Base-by-base conservation (phyloP, 2,329 filamentous ascomycete genomes). In the Paecilomyces sp. region DNA sequence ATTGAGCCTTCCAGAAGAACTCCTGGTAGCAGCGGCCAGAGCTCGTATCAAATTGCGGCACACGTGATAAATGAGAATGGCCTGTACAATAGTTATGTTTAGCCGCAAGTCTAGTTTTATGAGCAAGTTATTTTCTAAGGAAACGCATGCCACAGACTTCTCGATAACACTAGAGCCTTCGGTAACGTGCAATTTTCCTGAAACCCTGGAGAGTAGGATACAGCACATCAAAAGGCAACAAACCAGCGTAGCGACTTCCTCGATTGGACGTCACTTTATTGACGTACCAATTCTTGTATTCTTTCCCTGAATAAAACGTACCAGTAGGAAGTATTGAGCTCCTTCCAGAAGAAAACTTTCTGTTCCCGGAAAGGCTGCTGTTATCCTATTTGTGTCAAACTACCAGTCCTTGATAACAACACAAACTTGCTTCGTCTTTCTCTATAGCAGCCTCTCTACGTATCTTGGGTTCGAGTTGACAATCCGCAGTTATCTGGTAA, bases 1-100 rank as follows among this genome's bases (percentile, higher is more conserved):
- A 18, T 47, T 47, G 15, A n/a, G n/a, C 70, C 64, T 5, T 47
- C n/a, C 15, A n/a, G 41, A n/a, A 47, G 8, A 6, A 1, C n/a
- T 47, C 7, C 41, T 47, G 8, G 18, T 41, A 41, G 36, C 41
- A 18, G 41, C 41, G 5, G 9, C 41, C n/a, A 18, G 41, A 47
- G 41, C 7, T 18, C 9, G 9, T 47, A 18, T 22, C n/a, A 22
- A 8, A 18, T 4, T 9, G 3, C n/a, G n/a, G 18, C 5, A n/a
- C 41, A 3, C n/a, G n/a, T n/a, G n/a, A 18, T 4, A 9, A 47
- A 47, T 8, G 41, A 18, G 15, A 47, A 47, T n/a, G 41, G 41
- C 41, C n/a, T 47, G 41, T 18, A 22, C 41, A 22, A 22, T 47
- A n/a, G 6, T 47, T 47, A 47, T 18, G 7, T 8, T 47, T 47